Conservation (phyloP, 306 rosid species). For the Cyclanthera cordifolia region DNA sequence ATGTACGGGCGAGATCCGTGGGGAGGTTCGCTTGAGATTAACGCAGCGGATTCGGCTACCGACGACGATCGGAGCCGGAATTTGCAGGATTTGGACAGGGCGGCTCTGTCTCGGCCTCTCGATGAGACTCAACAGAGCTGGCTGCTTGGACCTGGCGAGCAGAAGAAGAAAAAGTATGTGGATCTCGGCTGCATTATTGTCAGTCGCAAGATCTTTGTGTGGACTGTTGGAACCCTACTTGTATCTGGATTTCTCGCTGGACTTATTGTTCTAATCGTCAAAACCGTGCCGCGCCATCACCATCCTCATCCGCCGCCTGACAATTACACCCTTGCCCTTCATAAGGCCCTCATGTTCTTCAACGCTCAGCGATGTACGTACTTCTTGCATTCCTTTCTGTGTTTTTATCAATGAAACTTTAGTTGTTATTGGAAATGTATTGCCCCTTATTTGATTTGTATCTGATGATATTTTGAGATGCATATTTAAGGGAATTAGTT, state of each 20-base stretch:
- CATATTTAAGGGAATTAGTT: neutral
- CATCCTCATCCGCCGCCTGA: conserved; percentile 59
- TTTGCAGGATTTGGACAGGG: conserved; percentile 67
- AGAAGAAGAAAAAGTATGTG: conserved; percentile 96
- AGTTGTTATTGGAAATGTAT: no score
- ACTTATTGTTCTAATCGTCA: conserved; percentile 56
- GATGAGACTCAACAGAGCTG: conserved; percentile 99
- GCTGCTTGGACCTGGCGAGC: conserved; percentile 82
- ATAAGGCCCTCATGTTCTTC: conserved; percentile 93
- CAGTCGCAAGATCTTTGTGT: conserved; percentile 80
- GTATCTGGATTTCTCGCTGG: conserved; percentile 66
- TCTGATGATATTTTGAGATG: neutral
- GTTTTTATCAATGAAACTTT: no score
- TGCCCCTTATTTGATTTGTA: neutral
- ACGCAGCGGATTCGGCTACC: conserved; percentile 78
- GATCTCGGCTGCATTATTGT: conserved; percentile 95
- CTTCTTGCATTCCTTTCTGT: neutral
- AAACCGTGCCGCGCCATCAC: conserved; percentile 74
- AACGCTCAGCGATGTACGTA: conserved; percentile 73
- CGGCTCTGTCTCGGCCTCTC: conserved; percentile 73
- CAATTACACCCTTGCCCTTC: conserved; percentile 88
- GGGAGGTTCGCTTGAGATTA: conserved; percentile 96
- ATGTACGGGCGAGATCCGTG: conserved; percentile 98
- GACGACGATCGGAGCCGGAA: conserved; percentile 96
- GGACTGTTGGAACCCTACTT: conserved; percentile 67